phyloP scores from a whole-genome alignment of 306 rosid genomes.

The Cicer pinnatifidum region DNA sequence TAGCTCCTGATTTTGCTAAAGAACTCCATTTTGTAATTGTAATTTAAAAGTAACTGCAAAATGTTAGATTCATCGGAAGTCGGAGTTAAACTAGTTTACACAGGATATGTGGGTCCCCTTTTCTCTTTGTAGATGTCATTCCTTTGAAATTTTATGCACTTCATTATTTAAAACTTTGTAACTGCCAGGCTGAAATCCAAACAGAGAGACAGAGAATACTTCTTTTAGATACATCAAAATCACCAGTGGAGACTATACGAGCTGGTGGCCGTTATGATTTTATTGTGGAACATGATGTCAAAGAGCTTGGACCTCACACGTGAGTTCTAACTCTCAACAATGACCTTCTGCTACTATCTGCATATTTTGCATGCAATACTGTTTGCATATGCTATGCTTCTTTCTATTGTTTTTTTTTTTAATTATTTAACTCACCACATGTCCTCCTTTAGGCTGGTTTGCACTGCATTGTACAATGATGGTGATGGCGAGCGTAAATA shows the following conservation, averaged over 20 bases:
- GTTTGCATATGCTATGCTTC: not conserved
- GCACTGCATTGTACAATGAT: constrained; percentile 93
- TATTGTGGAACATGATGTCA: constrained; percentile 96
- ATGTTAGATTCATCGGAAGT: too few relatives aligned
- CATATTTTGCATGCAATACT: not conserved
- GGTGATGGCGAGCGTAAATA: constrained; percentile 94
- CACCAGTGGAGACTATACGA: constrained; percentile 89
- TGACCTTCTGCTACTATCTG: not conserved
- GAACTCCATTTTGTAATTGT: too few relatives aligned
- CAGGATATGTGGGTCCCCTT: too few relatives aligned
- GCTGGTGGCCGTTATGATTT: constrained; percentile 95
- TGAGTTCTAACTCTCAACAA: constrained; percentile 44
- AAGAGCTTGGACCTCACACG: constrained; percentile 99
- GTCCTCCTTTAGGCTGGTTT: constrained; percentile 68
- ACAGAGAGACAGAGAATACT: constrained; percentile 94
- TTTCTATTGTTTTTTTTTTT: not conserved
- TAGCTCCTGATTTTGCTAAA: too few relatives aligned
- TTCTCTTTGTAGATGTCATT: too few relatives aligned
- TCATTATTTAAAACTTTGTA: constrained; percentile 6
- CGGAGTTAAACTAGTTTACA: too few relatives aligned
- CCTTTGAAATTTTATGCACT: not conserved
- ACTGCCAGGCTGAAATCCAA: constrained; percentile 88
- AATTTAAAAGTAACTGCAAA: too few relatives aligned
- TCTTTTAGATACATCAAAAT: constrained; percentile 84
- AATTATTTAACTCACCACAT: not conserved